Evolutionary conservation across 2,329 filamentous ascomycete genomes (phyloP).

Genomic region (Calonectria pauciramosa): DNA sequence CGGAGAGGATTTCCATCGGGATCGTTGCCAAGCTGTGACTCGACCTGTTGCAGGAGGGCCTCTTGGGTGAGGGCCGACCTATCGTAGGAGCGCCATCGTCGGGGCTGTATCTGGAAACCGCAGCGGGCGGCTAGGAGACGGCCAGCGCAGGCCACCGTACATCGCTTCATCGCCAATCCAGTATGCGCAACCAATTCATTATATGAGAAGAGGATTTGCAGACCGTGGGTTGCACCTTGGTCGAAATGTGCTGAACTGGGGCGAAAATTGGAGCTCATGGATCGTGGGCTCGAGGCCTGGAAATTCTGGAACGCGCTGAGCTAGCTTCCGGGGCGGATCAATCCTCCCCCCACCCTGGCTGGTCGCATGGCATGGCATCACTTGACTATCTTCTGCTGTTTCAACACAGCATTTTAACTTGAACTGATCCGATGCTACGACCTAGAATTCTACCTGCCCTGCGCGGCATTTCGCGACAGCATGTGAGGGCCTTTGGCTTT

Average conservation of each 20-base stretch:
- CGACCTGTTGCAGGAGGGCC: slow-evolving; percentile 48
- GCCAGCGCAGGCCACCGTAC: slow-evolving; percentile 34
- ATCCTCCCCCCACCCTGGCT: slow-evolving; percentile 44
- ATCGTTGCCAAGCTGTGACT: slow-evolving; percentile 49
- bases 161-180: slow-evolving; percentile 46
- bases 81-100: slow-evolving; percentile 52
- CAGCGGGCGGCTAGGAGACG: slow-evolving; percentile 20
- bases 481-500: slow-evolving; percentile 60
- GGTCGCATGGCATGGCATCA: slow-evolving; percentile 29
- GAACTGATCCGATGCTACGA: slow-evolving; percentile 48
- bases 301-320: slow-evolving; percentile 36
- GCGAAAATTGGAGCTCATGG: slow-evolving; percentile 26
- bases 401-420: slow-evolving; percentile 12
- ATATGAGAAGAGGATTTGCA: slow-evolving; percentile 14
- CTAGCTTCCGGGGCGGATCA: slow-evolving; percentile 30
- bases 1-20: slow-evolving; percentile 47
- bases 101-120: slow-evolving; percentile 25
- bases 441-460: slow-evolving; percentile 49
- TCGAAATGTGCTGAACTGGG: background rate
- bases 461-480: slow-evolving; percentile 50
- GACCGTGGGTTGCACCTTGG: background rate
- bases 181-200: slow-evolving; percentile 34
- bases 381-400: background rate
- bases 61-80: slow-evolving; percentile 46
- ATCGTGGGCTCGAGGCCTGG: slow-evolving; percentile 23